These are phyloP conservation scores for Candida nonsorbophila DNA, from an alignment of 805 yeast species.

Conservation along the genomic window DNA sequence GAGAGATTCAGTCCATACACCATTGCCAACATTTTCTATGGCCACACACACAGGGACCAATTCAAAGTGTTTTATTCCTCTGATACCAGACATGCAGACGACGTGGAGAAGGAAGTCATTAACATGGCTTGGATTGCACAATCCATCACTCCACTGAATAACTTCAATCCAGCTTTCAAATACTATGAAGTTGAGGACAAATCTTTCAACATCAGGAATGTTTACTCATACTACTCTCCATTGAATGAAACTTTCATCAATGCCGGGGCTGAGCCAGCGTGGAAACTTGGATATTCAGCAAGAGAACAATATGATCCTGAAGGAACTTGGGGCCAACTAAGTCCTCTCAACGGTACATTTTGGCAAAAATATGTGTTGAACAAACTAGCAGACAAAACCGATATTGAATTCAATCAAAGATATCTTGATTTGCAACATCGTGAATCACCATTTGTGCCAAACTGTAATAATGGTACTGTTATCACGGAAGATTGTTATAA, in stretches of 20 bases:
- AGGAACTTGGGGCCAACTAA: constrained; percentile 48
- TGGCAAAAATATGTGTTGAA: constrained; percentile 41
- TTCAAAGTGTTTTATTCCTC: constrained; percentile 53
- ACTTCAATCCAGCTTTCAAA: constrained; percentile 68
- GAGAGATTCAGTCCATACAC: constrained; percentile 66
- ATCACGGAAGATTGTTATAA: constrained; percentile 15
- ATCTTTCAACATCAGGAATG: constrained; percentile 57
- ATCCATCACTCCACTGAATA: constrained; percentile 56
- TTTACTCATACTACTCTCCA: constrained; percentile 53
- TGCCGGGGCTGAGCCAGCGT: constrained; percentile 52
- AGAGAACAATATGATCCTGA: constrained; percentile 51
- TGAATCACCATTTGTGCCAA: constrained; percentile 49
- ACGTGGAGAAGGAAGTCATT: constrained; percentile 40
- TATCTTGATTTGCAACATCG: constrained; percentile 49
- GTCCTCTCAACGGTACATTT: constrained; percentile 64
- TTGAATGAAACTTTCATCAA: constrained; percentile 53
- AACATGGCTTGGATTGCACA: constrained; percentile 63
- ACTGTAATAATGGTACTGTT: constrained; percentile 31
- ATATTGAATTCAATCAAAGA: constrained; percentile 42
- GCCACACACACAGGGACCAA: constrained; percentile 69
- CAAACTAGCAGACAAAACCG: constrained; percentile 12
- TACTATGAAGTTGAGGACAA: constrained; percentile 61
- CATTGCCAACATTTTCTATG: constrained; percentile 64
- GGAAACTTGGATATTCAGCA: constrained; percentile 63
- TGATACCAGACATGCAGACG: constrained; percentile 33